Evolutionary conservation across 2,329 filamentous ascomycete species (phyloP), one percentile per base, ranked within the genome.

Genomic region (Diaporthe amygdali): DNA sequence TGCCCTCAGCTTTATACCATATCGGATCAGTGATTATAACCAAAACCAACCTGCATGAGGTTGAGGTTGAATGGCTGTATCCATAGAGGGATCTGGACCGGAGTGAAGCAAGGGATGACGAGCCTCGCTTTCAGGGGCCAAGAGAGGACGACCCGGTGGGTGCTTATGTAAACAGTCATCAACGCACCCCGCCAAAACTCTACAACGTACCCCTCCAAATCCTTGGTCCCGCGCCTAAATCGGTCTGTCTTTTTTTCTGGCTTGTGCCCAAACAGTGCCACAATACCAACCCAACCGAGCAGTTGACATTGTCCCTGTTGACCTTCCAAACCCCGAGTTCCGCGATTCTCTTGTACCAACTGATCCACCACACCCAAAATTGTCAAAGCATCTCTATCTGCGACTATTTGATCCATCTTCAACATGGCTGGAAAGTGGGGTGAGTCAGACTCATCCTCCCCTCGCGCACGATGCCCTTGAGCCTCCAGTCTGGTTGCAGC

Each of bases 401-500:
- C 5, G 8, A 34, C 20, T 32, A 37, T 12, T n/a, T 44, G n/a
- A 47, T 17, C 20, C 15, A 34, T 25, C 59, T 20, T 55, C 41
- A 71, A 46, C 22, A 73, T 73, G 71, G 47, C 64, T 46, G 71
- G 68, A 54, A 73, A 73, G 55, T 73, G 71, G 71, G 71, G 71
- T 73, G 68, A 46, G 71, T 73, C 39, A 61, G 46, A 66, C 68
- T 27, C 44, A 51, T 54, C 63, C 47, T 59, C 30, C 17, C 15
- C 34, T 37, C 55, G 34, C 25, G 32, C 59, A 67, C 15, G 34
- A 32, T 27, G 34, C 34, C 25, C 25, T 30, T 10, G 10, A 12
- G 37, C 34, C 3, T 15, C 20, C 47, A 41, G 54, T 46, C 30
- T 20, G 32, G 17, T 27, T 17, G 32, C 41, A 30, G 39, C n/a